Evolutionary conservation across 2,329 filamentous ascomycete species (phyloP).

Genomic region (Xylariaceae sp.): DNA sequence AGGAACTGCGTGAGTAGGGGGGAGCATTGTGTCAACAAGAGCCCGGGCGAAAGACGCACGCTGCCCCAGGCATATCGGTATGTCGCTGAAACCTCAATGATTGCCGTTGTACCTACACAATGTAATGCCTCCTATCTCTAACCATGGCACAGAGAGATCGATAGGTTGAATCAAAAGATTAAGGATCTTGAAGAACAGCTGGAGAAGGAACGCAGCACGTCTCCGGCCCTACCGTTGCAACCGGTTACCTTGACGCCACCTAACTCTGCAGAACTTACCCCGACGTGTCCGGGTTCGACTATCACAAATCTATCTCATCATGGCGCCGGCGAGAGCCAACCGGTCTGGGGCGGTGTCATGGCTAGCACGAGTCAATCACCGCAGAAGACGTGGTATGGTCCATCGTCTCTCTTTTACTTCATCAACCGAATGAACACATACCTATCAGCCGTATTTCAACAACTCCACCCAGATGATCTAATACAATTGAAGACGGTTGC

Average conservation of each 20-base stretch:
- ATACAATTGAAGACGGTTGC: conserved; percentile 32
- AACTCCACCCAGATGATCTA: conserved; percentile 30
- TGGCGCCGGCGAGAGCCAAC: not conserved
- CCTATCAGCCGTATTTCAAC: conserved; percentile 34
- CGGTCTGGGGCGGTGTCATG: conserved; percentile 37
- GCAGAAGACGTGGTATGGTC: conserved; percentile 39
- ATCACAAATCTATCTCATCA: not conserved
- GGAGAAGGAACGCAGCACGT: conserved; percentile 13
- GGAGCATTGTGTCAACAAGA: conserved; percentile 35
- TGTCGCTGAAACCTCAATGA: not conserved
- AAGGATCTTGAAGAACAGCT: conserved; percentile 33
- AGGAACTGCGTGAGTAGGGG: conserved; percentile 37
- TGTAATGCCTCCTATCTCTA: not conserved
- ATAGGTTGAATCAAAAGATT: conserved; percentile 34
- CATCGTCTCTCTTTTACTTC: conserved; percentile 42
- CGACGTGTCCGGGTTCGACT: conserved; percentile 11
- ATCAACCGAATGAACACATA: conserved; percentile 38
- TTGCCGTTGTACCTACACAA: not conserved
- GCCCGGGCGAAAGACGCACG: conserved; percentile 32
- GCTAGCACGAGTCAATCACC: conserved; percentile 34
- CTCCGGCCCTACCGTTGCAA: not conserved
- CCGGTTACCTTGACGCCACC: conserved; percentile 18
- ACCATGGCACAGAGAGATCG: conserved; percentile 32
- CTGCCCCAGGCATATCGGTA: conserved; percentile 30
- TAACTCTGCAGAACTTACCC: conserved; percentile 14